These are phyloP conservation scores for Penicillium paradoxum DNA, from an alignment of 495 filamentous ascomycete genomes.

Conservation along the genomic window DNA sequence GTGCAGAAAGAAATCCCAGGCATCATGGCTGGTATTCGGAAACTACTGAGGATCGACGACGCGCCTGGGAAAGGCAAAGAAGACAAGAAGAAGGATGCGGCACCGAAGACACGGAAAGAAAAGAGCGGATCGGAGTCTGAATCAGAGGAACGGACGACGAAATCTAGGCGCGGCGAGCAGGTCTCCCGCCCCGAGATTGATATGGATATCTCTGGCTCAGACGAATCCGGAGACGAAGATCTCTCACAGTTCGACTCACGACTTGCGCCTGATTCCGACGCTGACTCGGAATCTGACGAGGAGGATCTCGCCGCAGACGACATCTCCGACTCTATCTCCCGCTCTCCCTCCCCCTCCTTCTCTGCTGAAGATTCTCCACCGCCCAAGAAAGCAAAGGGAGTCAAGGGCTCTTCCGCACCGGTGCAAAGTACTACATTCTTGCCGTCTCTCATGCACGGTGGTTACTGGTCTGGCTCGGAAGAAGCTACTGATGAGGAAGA, in stretches of 20 bases:
- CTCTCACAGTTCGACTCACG: constrained; percentile 49
- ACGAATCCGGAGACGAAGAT: constrained; percentile 39
- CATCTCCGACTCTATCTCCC: constrained; percentile 31
- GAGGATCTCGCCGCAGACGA: constrained; percentile 13
- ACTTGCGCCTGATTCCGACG: constrained; percentile 47
- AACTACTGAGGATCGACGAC: constrained; percentile 54
- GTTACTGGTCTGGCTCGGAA: constrained; percentile 89
- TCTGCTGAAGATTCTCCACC: constrained; percentile 32
- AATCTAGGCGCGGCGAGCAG: constrained; percentile 6
- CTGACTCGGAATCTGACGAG: constrained; percentile 40
- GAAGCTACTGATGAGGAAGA: constrained; percentile 42
- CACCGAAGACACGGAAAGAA: constrained; percentile 14
- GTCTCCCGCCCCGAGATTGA: constrained; percentile 17
- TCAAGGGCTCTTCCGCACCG: constrained; percentile 27
- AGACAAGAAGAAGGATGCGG: constrained; percentile 19
- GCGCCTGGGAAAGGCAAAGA: constrained; percentile 28
- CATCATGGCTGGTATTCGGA: constrained; percentile 58
- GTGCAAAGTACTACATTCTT: constrained; percentile 71
- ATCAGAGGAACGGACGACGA: constrained; percentile 15
- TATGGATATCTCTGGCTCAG: constrained; percentile 21
- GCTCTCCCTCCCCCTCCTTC: constrained; percentile 34
- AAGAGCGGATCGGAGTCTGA: constrained; percentile 7
- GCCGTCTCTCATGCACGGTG: constrained; percentile 76
- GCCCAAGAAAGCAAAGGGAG: constrained; percentile 40
- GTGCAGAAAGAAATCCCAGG: constrained; percentile 64